Evolutionary conservation across 208 protist genomes (phyloP).

Genomic region (Zelonia costaricensis): DNA sequence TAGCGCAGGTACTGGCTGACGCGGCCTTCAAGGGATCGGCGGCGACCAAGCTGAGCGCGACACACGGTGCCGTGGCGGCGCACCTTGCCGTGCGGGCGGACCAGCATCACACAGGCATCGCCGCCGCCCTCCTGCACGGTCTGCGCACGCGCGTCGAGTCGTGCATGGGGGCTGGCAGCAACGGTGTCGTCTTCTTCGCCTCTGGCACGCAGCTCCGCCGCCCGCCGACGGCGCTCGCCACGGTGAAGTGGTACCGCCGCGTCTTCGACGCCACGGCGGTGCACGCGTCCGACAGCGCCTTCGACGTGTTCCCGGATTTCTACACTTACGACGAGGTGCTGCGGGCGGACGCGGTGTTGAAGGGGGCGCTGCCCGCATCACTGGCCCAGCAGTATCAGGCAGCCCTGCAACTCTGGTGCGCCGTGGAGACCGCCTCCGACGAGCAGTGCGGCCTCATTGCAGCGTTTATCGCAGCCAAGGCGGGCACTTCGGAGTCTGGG

Average conservation of each 20-base stretch:
- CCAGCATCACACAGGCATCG: conserved; percentile 27
- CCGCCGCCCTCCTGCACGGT: conserved; percentile 36
- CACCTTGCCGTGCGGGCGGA: conserved; percentile 39
- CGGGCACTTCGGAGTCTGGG: conserved; percentile 40
- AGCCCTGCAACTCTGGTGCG: conserved; percentile 25
- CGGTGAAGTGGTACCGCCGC: conserved; percentile 78
- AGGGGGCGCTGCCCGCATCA: conserved; percentile 47
- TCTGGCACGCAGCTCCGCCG: conserved; percentile 37
- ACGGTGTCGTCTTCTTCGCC: conserved; percentile 48
- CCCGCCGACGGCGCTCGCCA: conserved; percentile 39
- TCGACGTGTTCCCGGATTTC: conserved; percentile 74
- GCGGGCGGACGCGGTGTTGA: conserved; percentile 63
- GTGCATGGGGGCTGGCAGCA: conserved; percentile 6
- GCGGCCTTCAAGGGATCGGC: conserved; percentile 12
- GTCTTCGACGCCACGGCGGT: conserved; percentile 43
- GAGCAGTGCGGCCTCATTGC: conserved; percentile 28
- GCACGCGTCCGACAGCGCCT: conserved; percentile 33
- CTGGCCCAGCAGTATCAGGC: conserved; percentile 34
- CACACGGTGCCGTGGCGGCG: conserved; percentile 25
- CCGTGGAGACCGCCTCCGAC: conserved; percentile 12
- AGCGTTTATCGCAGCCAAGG: conserved; percentile 39
- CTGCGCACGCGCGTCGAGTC: conserved; percentile 10
- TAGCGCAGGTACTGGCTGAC: conserved; percentile 20
- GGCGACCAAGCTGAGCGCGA: conserved; percentile 17
- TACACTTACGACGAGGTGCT: conserved; percentile 68